phyloP scores from a whole-genome alignment of 768 basidiomycete species.

The Trametes sanguinea region DNA sequence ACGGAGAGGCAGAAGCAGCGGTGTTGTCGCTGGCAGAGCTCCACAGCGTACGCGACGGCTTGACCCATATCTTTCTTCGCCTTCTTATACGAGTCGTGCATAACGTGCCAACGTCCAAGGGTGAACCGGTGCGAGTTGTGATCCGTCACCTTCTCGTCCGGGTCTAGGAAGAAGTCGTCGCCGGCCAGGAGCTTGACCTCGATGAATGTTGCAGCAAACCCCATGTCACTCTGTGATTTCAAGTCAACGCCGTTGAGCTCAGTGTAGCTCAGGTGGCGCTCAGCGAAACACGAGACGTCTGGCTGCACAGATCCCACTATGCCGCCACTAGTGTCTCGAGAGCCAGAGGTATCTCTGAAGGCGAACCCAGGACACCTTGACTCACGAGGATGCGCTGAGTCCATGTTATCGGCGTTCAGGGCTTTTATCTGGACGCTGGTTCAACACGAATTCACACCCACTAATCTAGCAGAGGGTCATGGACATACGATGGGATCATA shows the following conservation, averaged over 20 bases:
- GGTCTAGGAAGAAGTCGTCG: not conserved
- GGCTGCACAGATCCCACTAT: not conserved
- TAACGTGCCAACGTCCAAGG: no score
- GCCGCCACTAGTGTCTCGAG: not conserved
- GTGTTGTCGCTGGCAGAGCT: conserved; percentile 9
- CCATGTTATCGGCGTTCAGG: not conserved
- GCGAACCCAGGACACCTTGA: not conserved
- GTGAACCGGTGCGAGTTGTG: not conserved
- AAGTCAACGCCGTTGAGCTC: not conserved
- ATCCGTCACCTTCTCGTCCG: not conserved
- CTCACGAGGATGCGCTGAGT: no score
- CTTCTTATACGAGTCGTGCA: no score
- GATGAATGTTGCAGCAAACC: conserved; percentile 4
- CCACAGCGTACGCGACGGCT: conserved; percentile 5
- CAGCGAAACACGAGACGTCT: not conserved
- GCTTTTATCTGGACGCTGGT: conserved; percentile 1
- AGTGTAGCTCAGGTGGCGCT: not conserved
- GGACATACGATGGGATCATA: no score
- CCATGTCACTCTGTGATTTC: not conserved
- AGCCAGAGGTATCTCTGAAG: not conserved
- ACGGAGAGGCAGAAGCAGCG: conserved; percentile 1
- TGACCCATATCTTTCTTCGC: not conserved
- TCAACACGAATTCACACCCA: no score
- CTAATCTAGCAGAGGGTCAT: no score
- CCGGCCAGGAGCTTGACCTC: not conserved